Base-by-base conservation (phyloP, 768 basidiomycete genomes). In the Pulveroboletus sp. region DNA sequence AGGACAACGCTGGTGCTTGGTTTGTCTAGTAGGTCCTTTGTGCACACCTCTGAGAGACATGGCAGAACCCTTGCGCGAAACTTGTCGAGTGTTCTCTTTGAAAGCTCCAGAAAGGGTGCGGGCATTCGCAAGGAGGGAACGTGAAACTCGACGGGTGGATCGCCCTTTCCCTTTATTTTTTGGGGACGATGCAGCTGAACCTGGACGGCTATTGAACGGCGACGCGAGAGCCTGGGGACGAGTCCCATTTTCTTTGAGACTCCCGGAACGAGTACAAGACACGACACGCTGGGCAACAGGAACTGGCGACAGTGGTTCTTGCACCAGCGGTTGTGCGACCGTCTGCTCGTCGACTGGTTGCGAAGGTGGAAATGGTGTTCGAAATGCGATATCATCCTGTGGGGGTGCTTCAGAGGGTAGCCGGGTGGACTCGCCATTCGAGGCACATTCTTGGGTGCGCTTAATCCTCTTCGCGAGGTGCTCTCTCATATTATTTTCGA, bases 201-300 rank as follows among this genome's bases (percentile, higher is more conserved):
- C 62, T 15, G 77, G 74, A 38, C 72, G 70, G 39, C 76, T 76
- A 43, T 59, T 67, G 56, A 77, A 80, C 2, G 78, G 77, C 24
- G 76, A 78, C 10, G 69, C 73, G 21, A 78, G 71, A 17, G 40
- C 26, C 18, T 51, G 64, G 49, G 63, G 51, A 33, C 49, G 52
- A 21, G 24, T 8, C 17, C 33, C 49, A 43, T 76, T 76, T 53
- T 75, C 73, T 49, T 74, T 76, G 50, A 73, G 62, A 36, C 65
- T 70, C 39, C 66, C 65, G 37, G 75, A 76, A 33, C 66, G 65
- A 39, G 70, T 73, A 52, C 71, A 70, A 50, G 73, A 70, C 33
- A 66, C 43, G 26, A 66, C 57, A 27, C 67, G 70, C 49, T 64
- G 63, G 54, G 60, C 45, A 27, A 60, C 43, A 43, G 77, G 77